These are phyloP conservation scores for Sesbania bispinosa DNA, from an alignment of 306 rosid genomes.

Conservation along the genomic window DNA sequence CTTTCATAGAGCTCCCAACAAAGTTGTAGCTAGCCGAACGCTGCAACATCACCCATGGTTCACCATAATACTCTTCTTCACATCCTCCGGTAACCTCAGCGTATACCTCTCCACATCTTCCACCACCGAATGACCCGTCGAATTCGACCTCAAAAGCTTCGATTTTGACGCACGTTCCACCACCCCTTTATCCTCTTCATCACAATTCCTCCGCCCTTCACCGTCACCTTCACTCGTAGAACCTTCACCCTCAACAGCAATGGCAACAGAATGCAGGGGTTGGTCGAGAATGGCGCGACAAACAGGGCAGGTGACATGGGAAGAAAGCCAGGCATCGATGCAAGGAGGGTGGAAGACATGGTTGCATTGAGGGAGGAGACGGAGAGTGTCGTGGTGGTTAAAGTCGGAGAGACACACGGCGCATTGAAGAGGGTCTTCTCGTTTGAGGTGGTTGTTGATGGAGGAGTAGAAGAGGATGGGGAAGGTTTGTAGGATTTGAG, in stretches of 20 bases:
- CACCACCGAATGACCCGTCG: conserved; percentile 55
- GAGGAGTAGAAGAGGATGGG: conserved; percentile 50
- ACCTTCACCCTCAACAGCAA: neutral
- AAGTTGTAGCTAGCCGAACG: conserved; percentile 39
- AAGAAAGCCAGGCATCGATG: conserved; percentile 55
- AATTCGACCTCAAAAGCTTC: conserved; percentile 36
- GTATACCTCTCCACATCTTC: conserved; percentile 38
- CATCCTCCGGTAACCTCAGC: conserved; percentile 40
- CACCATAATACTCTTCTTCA: conserved; percentile 25
- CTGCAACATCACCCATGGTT: conserved; percentile 4
- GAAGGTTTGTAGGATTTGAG: conserved; percentile 34
- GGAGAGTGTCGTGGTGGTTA: conserved; percentile 38
- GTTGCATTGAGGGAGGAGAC: conserved; percentile 53
- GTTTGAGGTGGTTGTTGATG: conserved; percentile 35
- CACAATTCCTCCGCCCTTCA: no score
- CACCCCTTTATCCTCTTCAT: neutral
- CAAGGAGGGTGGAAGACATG: conserved; percentile 59
- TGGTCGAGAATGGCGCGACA: conserved; percentile 41
- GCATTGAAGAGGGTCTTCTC: conserved; percentile 35
- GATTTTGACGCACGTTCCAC: neutral
- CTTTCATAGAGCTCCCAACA: conserved; percentile 11
- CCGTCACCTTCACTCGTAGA: neutral
- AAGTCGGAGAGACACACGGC: conserved; percentile 63
- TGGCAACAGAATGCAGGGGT: neutral
- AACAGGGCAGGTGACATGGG: conserved; percentile 56